A percentile compares a stretch with the other conserved stretches of the same genome.
phyloP scores from a whole-genome alignment of 169 alveolate genomes.

The Plasmodium yoelii region DNA sequence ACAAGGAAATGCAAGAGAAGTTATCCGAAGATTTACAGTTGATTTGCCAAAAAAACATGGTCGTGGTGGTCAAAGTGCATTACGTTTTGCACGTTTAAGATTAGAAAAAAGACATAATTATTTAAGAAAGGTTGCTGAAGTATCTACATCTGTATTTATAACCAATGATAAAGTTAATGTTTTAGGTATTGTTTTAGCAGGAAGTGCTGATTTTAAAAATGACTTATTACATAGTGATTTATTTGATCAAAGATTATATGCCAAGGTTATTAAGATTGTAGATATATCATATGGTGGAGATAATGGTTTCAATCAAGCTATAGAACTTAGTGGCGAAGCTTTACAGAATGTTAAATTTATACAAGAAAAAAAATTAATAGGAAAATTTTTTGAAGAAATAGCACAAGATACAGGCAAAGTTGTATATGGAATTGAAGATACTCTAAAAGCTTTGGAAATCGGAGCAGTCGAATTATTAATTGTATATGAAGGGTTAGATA shows the following conservation, averaged over 20 bases:
- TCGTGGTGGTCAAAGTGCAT: constrained; percentile 99
- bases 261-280: constrained; percentile 94
- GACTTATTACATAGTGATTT: constrained; percentile 94
- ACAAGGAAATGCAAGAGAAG: constrained; percentile 95
- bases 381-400: constrained; percentile 97
- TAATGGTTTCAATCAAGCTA: constrained; percentile 99
- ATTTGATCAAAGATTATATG: constrained; percentile 96
- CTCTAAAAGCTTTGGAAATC: constrained; percentile 94
- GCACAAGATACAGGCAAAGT: constrained; percentile 98
- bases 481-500: constrained; percentile 95
- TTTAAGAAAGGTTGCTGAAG: constrained; percentile 98
- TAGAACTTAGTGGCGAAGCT: constrained; percentile 96
- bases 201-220: constrained; percentile 99
- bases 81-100: constrained; percentile 99
- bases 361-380: constrained; percentile 92
- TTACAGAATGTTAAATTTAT: constrained; percentile 92
- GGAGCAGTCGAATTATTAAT: constrained; percentile 97
- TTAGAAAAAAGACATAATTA: constrained; percentile 99
- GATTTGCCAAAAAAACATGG: constrained; percentile 99
- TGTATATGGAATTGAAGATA: constrained; percentile 97
- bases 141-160: constrained; percentile 96
- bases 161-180: constrained; percentile 95
- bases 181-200: constrained; percentile 95
- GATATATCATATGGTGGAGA: constrained; percentile 99
- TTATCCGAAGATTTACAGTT: constrained; percentile 94